Percentiles rank a stretch among this genome's conserved stretches.
phyloP scores from a whole-genome alignment of 2,329 filamentous ascomycete species.

The Nannizziopsis arthrosporioides region DNA sequence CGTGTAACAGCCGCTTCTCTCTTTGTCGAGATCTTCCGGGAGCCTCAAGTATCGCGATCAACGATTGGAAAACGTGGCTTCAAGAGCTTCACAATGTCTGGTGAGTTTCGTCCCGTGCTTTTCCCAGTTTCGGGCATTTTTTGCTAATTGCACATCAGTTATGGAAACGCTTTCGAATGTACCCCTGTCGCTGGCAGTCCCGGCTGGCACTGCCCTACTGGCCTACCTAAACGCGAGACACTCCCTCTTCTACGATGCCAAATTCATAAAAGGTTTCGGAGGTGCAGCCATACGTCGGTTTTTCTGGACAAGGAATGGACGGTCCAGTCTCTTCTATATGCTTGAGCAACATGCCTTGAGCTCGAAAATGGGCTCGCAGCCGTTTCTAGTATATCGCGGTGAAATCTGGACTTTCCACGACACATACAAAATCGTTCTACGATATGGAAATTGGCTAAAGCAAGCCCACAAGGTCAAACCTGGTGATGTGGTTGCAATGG shows the following conservation, averaged over 20 bases:
- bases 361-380: conserved; percentile 38
- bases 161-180: conserved; percentile 14
- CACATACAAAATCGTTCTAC: conserved; percentile 57
- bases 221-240: conserved; percentile 68
- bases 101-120: not conserved
- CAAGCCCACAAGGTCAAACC: conserved; percentile 51
- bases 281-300: conserved; percentile 36
- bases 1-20: not conserved
- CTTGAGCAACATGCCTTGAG: conserved; percentile 56
- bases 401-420: conserved; percentile 62
- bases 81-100: not conserved
- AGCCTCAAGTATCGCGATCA: not conserved
- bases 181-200: conserved; percentile 38
- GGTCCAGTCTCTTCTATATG: conserved; percentile 60
- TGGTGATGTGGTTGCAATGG: conserved; percentile 65
- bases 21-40: not conserved
- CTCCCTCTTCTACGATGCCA: conserved; percentile 54
- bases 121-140: not conserved
- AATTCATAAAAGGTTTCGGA: conserved; percentile 46
- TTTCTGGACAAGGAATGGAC: conserved; percentile 45
- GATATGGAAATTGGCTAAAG: conserved; percentile 66
- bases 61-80: too few relatives aligned
- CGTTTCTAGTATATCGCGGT: conserved; percentile 54
- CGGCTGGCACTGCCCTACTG: conserved; percentile 54
- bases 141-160: conserved; percentile 1